Conservation (phyloP, 139 green algal genomes). For the Volvox africanus region DNA sequence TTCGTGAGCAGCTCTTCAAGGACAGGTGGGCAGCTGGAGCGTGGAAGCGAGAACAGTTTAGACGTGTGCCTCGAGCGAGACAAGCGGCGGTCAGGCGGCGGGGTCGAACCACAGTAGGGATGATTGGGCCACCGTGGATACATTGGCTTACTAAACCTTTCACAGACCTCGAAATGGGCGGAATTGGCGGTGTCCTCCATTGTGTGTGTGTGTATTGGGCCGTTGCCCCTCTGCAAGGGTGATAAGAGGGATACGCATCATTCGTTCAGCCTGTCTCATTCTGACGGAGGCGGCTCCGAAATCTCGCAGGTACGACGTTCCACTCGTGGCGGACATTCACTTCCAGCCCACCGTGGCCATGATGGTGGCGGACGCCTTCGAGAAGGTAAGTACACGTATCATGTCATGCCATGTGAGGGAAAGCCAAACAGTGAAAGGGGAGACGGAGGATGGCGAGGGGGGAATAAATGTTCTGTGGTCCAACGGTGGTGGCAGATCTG, state of each 20-base stretch:
- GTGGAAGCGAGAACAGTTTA: not conserved
- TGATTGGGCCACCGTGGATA: too few species aligned
- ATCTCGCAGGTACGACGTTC: slow-evolving; percentile 88
- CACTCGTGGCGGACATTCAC: slow-evolving; percentile 99
- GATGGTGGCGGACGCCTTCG: slow-evolving; percentile 98
- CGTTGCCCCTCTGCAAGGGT: too few species aligned
- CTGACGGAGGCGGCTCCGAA: too few species aligned
- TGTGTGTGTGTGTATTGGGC: not conserved
- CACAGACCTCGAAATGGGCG: too few species aligned
- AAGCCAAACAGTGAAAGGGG: not conserved
- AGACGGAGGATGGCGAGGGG: not conserved
- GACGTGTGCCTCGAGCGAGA: too few species aligned
- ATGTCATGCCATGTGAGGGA: not conserved
- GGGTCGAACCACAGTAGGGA: too few species aligned
- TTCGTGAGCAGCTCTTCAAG: slow-evolving; percentile 95
- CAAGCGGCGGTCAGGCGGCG: too few species aligned
- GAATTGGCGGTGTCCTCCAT: not conserved
- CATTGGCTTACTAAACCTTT: too few species aligned
- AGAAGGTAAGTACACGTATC: slow-evolving; percentile 94
- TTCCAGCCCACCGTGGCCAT: slow-evolving; percentile 97
- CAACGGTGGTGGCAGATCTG: too few species aligned
- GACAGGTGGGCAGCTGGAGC: slow-evolving; percentile 70
- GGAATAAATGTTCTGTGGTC: too few species aligned
- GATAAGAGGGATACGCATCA: too few species aligned
- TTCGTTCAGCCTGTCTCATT: too few species aligned